A percentile compares a stretch with the other conserved stretches of the same genome.
These are phyloP conservation scores for Hirsutella rhossiliensis DNA, from an alignment of 2,329 filamentous ascomycete genomes.

Conservation along the genomic window DNA sequence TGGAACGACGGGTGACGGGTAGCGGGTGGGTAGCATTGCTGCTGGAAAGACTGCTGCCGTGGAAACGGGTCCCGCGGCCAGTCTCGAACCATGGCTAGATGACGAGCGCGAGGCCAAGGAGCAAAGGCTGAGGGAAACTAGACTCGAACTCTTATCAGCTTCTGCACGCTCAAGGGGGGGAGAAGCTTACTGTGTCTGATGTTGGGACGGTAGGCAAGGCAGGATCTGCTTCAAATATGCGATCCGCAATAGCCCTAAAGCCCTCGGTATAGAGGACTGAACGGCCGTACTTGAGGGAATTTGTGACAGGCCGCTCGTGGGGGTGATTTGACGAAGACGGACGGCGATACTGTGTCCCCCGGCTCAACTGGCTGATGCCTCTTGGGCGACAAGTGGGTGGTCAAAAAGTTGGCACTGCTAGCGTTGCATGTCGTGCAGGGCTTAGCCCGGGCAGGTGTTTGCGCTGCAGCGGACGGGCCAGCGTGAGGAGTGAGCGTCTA, in stretches of 20 bases:
- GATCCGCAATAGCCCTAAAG: no score
- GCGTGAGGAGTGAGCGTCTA: not conserved
- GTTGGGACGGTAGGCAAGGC: no score
- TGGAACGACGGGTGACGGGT: constrained; percentile 18
- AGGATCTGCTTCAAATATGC: no score
- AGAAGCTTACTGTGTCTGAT: no score
- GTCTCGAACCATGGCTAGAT: constrained; percentile 26
- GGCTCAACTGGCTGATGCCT: not conserved
- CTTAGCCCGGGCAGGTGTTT: constrained; percentile 1
- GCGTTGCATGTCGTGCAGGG: constrained; percentile 10
- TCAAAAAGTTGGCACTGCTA: not conserved
- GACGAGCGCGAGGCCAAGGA: not conserved
- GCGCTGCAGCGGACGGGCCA: not conserved
- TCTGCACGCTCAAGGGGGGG: no score
- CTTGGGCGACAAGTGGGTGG: not conserved
- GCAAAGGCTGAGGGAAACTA: not conserved
- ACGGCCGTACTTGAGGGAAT: no score
- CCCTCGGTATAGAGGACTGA: no score
- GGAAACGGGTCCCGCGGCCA: constrained; percentile 26
- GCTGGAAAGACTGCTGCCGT: constrained; percentile 17
- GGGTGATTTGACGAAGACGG: not conserved
- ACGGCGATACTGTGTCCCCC: not conserved
- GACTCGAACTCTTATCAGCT: no score
- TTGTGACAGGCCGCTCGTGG: no score
- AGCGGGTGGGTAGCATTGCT: constrained; percentile 9